These are phyloP conservation scores for Eremothecium sinecaudum DNA, from an alignment of 1,139 yeast species.

Conservation along the genomic window DNA sequence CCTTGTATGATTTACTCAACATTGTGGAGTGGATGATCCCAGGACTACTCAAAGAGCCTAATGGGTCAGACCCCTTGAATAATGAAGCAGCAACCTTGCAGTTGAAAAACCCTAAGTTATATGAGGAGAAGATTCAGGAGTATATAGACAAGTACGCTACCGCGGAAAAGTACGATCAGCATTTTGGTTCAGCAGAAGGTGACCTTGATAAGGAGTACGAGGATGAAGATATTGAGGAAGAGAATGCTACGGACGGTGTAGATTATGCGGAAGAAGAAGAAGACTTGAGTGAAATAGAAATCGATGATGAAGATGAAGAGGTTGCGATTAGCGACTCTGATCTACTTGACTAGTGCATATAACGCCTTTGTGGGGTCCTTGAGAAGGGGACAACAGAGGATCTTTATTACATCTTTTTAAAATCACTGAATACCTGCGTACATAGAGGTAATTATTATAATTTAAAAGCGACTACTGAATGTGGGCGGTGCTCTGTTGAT, in stretches of 20 bases:
- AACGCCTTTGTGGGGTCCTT: no score
- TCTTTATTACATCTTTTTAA: no score
- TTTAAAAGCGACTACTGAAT: no score
- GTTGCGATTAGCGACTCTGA: constrained; percentile 3
- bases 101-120: constrained; percentile 58
- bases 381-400: no score
- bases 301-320: constrained; percentile 36
- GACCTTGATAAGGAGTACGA: constrained; percentile 40
- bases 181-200: constrained; percentile 39
- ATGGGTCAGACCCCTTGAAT: constrained; percentile 88
- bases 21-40: constrained; percentile 92
- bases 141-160: constrained; percentile 73
- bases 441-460: no score
- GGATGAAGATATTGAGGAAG: constrained; percentile 25
- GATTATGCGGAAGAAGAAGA: constrained; percentile 23
- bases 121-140: constrained; percentile 59
- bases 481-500: no score
- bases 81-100: constrained; percentile 83
- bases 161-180: constrained; percentile 36
- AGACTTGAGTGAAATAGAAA: constrained; percentile 39
- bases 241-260: constrained; percentile 19
- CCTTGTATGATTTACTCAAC: constrained; percentile 87
- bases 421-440: no score
- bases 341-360: constrained; percentile 4
- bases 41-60: constrained; percentile 83